Conservation (phyloP, 108 stramenopile genomes). For the Phaeodactylum tricornutum region DNA sequence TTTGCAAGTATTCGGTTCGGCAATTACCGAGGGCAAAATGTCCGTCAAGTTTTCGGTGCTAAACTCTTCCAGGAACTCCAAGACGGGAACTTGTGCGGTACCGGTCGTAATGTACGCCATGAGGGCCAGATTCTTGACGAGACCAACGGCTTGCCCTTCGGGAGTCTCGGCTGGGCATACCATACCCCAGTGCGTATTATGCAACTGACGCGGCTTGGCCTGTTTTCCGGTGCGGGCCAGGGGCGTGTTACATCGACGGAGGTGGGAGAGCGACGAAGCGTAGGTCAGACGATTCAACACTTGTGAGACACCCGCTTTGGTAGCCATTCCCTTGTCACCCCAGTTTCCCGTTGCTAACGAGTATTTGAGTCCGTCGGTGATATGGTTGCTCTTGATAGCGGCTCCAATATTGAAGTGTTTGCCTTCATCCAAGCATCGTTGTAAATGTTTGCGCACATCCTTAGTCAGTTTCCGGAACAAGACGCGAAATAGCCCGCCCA, state of each 20-base stretch:
- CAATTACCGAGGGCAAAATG: conserved; percentile 88
- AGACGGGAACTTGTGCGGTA: conserved; percentile 80
- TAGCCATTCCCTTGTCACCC: conserved; percentile 87
- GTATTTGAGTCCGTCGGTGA: conserved; percentile 95
- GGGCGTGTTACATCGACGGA: conserved; percentile 96
- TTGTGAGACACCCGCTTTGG: conserved; percentile 98
- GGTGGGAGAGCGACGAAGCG: conserved; percentile 95
- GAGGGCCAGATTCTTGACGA: conserved; percentile 97
- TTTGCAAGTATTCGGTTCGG: conserved; percentile 89
- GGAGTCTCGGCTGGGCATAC: conserved; percentile 93
- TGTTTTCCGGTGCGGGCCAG: conserved; percentile 97
- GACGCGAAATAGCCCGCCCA: conserved; percentile 92
- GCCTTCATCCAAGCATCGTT: conserved; percentile 93
- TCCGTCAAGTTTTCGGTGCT: conserved; percentile 88
- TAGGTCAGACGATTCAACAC: conserved; percentile 97
- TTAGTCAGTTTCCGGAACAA: conserved; percentile 93
- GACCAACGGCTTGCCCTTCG: conserved; percentile 97
- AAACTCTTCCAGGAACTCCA: conserved; percentile 94
- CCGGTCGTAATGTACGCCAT: conserved; percentile 98
- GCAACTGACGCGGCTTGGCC: conserved; percentile 96
- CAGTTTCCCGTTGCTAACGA: conserved; percentile 99
- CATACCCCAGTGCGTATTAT: conserved; percentile 99
- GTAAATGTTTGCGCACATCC: conserved; percentile 88
- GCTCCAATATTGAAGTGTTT: conserved; percentile 92
- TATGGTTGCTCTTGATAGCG: conserved; percentile 93